Evolutionary conservation across 371 early-diverging fungal genomes (phyloP), one percentile per base, ranked within the genome.

Genomic region (Caulochytrium protostelioides): DNA sequence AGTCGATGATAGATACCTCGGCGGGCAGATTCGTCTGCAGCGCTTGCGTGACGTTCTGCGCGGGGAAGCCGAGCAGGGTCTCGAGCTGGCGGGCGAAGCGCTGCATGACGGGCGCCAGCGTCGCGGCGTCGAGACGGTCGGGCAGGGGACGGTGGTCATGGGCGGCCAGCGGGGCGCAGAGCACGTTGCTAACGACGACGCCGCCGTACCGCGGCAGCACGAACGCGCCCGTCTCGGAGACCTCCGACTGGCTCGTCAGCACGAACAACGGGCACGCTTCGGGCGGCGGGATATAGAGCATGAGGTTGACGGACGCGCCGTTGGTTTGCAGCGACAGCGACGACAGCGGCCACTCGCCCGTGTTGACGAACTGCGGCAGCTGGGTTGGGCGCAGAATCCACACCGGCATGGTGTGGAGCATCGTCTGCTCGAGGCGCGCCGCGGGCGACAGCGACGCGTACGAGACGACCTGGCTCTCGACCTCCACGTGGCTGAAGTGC

Each of bases 171-270:
- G 31, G 22, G 12, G 16, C 40, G 27, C 30, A 38, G 1, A 57
- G 56, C 14, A 55, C 50, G 25, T 89, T 89, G 10, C 57, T 48
- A 26, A 92, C 73, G 0, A 63, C 56, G 22, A 90, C 60, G 13
- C 90, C 91, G 10, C 94, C 94, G 89, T 89, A 92, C 13, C 77
- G 76, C 27, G 87, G 83, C 23, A 90, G 73, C 18, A 83, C 38
- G 39, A 90, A 92, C 0, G 82, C 76, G 42, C 83, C 83, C 32
- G 63, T 66, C 12, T 46, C 27, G 8, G 50, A 34, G 10, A 41
- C 46, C 8, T 38, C 57, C 67, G 62, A 46, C 63, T 49, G 12
- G 58, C 42, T 37, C 62, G n/a, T 59, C 25, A 66, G 61, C 26
- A 86, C 60, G 36, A 65, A 58, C 21, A 86, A 43, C 2, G 87